Percentiles rank a stretch among this genome's conserved stretches.
These are phyloP conservation scores for Fraxinus sp. DNA, from an alignment of 305 asterid genomes.

Conservation along the genomic window DNA sequence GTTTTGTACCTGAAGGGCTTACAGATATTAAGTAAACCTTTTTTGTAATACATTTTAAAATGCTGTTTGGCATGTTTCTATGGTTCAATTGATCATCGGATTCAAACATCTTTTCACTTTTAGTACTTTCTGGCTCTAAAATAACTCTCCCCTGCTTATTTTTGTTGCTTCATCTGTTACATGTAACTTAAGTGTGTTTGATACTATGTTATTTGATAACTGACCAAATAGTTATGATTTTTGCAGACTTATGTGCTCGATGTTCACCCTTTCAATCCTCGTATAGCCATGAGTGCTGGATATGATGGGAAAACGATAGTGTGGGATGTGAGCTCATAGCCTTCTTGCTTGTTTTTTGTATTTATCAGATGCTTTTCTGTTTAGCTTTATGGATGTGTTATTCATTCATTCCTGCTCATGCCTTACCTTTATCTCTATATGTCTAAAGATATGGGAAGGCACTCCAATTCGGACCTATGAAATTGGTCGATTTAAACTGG, in stretches of 20 bases:
- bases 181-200: not conserved
- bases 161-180: constrained; percentile 7
- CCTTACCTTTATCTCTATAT: constrained; percentile 22
- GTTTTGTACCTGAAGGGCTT: not conserved
- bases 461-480: constrained; percentile 77
- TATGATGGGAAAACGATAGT: constrained; percentile 98
- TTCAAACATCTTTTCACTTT: not conserved
- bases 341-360: constrained; percentile 20
- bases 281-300: constrained; percentile 99
- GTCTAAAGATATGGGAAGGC: constrained; percentile 94
- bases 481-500: constrained; percentile 84
- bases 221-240: constrained; percentile 14
- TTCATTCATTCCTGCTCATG: constrained; percentile 12
- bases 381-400: constrained; percentile 3
- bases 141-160: not conserved
- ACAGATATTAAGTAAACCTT: not conserved
- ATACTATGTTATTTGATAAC: constrained; percentile 4
- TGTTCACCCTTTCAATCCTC: constrained; percentile 98
- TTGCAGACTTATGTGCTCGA: constrained; percentile 90
- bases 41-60: not conserved
- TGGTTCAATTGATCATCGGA: not conserved
- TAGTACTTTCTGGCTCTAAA: not conserved
- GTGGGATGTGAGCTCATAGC: constrained; percentile 85
- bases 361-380: constrained; percentile 16
- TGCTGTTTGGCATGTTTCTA: not conserved